A percentile compares a stretch with the other conserved stretches of the same genome.
Evolutionary conservation across 176 grass and related monocot species (phyloP).

Genomic region (Carex scoparia): DNA sequence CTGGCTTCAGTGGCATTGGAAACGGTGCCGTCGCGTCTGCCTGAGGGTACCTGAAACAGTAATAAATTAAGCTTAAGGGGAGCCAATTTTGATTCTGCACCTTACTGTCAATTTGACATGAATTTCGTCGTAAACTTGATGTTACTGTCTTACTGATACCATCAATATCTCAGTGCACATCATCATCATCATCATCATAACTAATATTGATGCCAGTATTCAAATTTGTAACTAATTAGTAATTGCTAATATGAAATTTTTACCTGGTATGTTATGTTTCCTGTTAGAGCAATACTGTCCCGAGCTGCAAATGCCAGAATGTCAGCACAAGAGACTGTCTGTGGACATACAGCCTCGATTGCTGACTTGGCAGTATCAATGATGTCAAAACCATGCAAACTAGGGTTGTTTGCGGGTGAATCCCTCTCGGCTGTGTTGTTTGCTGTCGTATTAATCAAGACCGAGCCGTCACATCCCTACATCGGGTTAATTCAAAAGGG

Average conservation of each 20-base stretch:
- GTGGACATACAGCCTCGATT: conserved; percentile 39
- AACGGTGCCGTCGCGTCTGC: conserved; percentile 40
- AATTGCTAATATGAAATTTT: not conserved
- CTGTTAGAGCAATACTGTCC: conserved; percentile 39
- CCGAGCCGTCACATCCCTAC: conserved; percentile 51
- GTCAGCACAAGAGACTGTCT: conserved; percentile 64
- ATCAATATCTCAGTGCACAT: not conserved
- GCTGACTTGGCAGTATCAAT: conserved; percentile 37
- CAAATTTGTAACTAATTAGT: not conserved
- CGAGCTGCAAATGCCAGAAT: conserved; percentile 55
- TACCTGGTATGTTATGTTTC: conserved; percentile 58
- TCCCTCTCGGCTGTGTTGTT: conserved; percentile 58
- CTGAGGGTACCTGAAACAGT: conserved; percentile 31
- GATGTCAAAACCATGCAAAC: conserved; percentile 46
- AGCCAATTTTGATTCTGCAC: not conserved
- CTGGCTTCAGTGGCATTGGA: not conserved
- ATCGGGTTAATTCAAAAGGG: not conserved
- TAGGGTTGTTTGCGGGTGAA: conserved; percentile 31
- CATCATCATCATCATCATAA: not conserved
- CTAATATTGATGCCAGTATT: not conserved
- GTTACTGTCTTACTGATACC: not conserved
- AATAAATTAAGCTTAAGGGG: not conserved
- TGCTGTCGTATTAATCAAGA: conserved; percentile 37
- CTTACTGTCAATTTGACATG: not conserved
- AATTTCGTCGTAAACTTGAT: not conserved